Evolutionary conservation across 2,329 filamentous ascomycete genomes (phyloP).

Genomic region (Sporothrix variecibatus): DNA sequence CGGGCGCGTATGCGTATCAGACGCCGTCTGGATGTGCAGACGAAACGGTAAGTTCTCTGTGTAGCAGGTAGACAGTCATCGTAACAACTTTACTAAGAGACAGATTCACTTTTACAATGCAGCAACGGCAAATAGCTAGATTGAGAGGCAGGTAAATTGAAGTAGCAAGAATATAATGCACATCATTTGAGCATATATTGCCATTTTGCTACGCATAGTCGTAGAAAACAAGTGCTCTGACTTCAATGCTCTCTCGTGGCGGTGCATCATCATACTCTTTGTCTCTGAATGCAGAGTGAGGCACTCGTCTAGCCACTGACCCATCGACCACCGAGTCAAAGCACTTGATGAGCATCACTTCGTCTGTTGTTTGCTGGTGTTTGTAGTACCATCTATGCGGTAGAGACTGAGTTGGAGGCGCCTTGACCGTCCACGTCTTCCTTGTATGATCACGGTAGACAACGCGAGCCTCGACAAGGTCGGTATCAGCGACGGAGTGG

Average conservation of each 20-base stretch:
- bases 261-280: constrained; percentile 43
- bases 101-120: constrained; percentile 48
- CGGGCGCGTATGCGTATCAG: constrained; percentile 59
- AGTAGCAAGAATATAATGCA: too few relatives aligned
- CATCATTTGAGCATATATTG: too few relatives aligned
- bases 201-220: constrained; percentile 14
- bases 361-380: constrained; percentile 49
- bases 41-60: constrained; percentile 51
- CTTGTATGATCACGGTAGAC: constrained; percentile 40
- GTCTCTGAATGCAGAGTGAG: constrained; percentile 58
- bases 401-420: constrained; percentile 33
- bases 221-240: constrained; percentile 55
- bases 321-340: constrained; percentile 50
- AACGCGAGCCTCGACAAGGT: constrained; percentile 44
- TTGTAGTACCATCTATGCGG: constrained; percentile 55
- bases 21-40: constrained; percentile 60
- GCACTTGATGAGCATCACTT: constrained; percentile 60
- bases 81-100: neutral
- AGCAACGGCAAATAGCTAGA: constrained; percentile 27
- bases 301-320: constrained; percentile 53
- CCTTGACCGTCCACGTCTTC: constrained; percentile 43
- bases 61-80: neutral
- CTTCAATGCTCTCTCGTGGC: constrained; percentile 57
- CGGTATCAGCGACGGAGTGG: constrained; percentile 41
- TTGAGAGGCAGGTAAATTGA: too few relatives aligned